These are phyloP conservation scores for Leccinum fuscescens DNA, from an alignment of 1,284 basidiomycete genomes.

Conservation along the genomic window DNA sequence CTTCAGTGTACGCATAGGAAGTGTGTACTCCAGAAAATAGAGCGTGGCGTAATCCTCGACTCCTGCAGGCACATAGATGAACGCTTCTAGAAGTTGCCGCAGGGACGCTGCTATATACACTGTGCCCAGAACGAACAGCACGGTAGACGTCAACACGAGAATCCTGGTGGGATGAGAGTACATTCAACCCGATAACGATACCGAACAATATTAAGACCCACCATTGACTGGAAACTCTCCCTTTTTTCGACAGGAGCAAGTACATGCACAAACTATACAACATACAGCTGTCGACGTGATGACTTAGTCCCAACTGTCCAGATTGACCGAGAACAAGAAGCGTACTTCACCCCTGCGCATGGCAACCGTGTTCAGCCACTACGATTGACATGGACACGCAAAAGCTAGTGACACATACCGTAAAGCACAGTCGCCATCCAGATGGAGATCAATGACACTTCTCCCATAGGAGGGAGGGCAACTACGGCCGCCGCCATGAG, in stretches of 20 bases:
- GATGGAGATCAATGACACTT: constrained; percentile 18
- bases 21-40: constrained; percentile 13
- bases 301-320: background rate
- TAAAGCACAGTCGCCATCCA: constrained; percentile 21
- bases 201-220: background rate
- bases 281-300: constrained; percentile 7
- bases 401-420: constrained; percentile 4
- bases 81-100: constrained; percentile 18
- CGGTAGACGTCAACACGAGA: constrained; percentile 17
- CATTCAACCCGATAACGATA: background rate
- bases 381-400: background rate
- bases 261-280: constrained; percentile 21
- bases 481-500: constrained; percentile 7
- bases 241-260: constrained; percentile 7
- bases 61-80: constrained; percentile 12
- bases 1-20: constrained; percentile 12
- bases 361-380: background rate
- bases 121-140: constrained; percentile 16
- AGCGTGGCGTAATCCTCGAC: constrained; percentile 10
- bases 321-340: background rate
- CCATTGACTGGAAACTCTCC: constrained; percentile 7
- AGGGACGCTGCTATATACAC: constrained; percentile 13
- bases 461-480: constrained; percentile 12
- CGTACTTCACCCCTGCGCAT: constrained; percentile 16
- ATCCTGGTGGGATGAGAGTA: constrained; percentile 1